Evolutionary conservation across 192 early-diverging fungal genomes (phyloP), one percentile per base, ranked within the genome.

Genomic region (Coemansia sp.): DNA sequence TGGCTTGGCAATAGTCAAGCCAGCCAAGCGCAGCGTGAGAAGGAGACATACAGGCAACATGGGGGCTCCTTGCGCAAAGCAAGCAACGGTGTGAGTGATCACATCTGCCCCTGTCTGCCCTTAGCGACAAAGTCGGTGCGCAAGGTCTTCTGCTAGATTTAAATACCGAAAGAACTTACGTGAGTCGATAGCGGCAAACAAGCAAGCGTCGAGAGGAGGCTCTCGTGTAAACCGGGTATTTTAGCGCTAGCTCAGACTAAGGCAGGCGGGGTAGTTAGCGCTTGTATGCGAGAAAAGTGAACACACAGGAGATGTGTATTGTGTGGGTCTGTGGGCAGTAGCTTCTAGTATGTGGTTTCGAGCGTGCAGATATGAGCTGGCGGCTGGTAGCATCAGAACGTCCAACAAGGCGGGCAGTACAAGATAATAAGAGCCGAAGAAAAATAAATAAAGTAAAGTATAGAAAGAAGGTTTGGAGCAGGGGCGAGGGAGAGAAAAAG

Each of bases 11-110:
- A 18, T 36, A 38, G 59, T 38, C 59, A 38, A 33, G 59, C 34
- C 38, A 38, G 59, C 7, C 15, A 18, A 61, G 36, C 36, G 13
- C 33, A 40, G 36, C 36, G 36, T 34, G 36, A 38, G 59, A 61
- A 61, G 59, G 34, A 18, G 7, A 38, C 27, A 46, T 13, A 20
- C 51, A 7, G 7, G 51, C 51, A 20, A 57, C 51, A 54, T 54
- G 18, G 10, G 27, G 15, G 54, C 5, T 29, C 54, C 7, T 57
- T 57, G 54, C 54, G 12, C 54, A 61, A 61, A 59, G 40, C 15
- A 60, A 60, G 36, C 13, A 61, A 61, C n/a, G 33, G 8, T n/a
- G 59, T 61, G 59, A 34, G 59, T 38, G 40, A 38, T 38, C 33
- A 38, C 59, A 36, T 6, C 34, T 36, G 31, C 16, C 36, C 33